Base-by-base conservation (phyloP, 495 filamentous ascomycete genomes). In the Lophiostoma macrostomum region DNA sequence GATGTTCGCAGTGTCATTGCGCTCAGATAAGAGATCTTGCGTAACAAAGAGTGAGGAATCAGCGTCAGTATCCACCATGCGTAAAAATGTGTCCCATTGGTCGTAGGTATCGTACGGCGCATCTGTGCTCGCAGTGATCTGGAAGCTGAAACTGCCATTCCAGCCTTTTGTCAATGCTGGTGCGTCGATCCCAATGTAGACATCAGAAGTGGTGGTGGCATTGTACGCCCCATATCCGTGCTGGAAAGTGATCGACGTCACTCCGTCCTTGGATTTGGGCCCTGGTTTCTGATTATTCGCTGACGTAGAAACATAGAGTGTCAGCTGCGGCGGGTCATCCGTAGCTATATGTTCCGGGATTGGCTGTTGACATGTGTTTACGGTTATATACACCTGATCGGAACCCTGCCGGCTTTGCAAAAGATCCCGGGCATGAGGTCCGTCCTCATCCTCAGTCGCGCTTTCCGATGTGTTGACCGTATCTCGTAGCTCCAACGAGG, bases 71-170 rank as follows among this genome's bases (percentile, higher is more conserved):
- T 97, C 94, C 27, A 95, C 74, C 56, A 88, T 80, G 52, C 76
- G 76, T 18, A 95, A 71, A 47, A 84, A 78, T 0, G 73, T 61
- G 34, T 71, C 61, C 2, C 64, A 64, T 7, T 69, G 55, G 37
- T 76, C 67, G 47, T 78, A 83, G 11, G 64, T 75, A 64, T 89
- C 84, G 67, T 88, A 95, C 39, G 72, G 82, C 0, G 60, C 76
- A 56, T 94, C 86, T 31, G 84, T 84, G 5, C 93, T 96, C n/a
- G 81, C 84, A 1, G 88, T 87, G 4, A 99, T 70, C 58, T 91
- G 73, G 61, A 88, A 91, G 51, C 80, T 85, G 68, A 86, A 97
- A 1, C 63, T 67, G 7, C 82, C 83, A 0, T 67, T 66, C 53
- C 79, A 87, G 5, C 65, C 66, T 25, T 67, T 59, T 1, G 80